Evolutionary conservation across 2,329 filamentous ascomycete genomes (phyloP).

Genomic region (Venturia oleaginea): DNA sequence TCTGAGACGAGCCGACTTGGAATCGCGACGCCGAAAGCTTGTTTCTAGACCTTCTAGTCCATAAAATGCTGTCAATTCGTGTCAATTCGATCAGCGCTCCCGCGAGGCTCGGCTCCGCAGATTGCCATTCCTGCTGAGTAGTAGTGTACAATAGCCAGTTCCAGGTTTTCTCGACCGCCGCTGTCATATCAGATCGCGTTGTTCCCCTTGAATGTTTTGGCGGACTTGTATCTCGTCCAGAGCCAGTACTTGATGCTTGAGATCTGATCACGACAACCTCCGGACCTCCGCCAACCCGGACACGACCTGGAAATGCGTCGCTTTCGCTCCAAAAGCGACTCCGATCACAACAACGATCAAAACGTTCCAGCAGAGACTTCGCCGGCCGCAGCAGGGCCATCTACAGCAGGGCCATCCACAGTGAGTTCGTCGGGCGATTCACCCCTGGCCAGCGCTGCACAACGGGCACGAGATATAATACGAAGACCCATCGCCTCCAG

Average conservation of each 20-base stretch:
- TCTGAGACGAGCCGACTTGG: background rate
- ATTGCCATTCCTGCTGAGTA: background rate
- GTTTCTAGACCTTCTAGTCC: background rate
- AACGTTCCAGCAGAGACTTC: background rate
- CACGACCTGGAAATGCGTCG: background rate
- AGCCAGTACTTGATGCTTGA: background rate
- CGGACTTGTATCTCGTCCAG: background rate
- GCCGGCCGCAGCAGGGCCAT: background rate
- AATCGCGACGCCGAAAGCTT: background rate
- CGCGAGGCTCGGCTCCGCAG: background rate
- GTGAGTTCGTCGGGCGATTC: background rate
- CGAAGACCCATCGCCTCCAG: background rate
- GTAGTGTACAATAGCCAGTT: background rate
- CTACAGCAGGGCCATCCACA: background rate
- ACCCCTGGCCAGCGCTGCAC: background rate
- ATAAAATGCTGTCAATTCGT: background rate
- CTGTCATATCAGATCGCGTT: constrained; percentile 5
- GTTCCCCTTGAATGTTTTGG: background rate
- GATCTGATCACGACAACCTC: background rate
- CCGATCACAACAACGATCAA: background rate
- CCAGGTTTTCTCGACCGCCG: background rate
- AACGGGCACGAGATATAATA: background rate
- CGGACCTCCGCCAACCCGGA: background rate
- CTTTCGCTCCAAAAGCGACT: background rate
- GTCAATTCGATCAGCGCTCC: background rate